Evolutionary conservation across 331 rosid genomes (phyloP).

Genomic region (Prunus yedoensis): DNA sequence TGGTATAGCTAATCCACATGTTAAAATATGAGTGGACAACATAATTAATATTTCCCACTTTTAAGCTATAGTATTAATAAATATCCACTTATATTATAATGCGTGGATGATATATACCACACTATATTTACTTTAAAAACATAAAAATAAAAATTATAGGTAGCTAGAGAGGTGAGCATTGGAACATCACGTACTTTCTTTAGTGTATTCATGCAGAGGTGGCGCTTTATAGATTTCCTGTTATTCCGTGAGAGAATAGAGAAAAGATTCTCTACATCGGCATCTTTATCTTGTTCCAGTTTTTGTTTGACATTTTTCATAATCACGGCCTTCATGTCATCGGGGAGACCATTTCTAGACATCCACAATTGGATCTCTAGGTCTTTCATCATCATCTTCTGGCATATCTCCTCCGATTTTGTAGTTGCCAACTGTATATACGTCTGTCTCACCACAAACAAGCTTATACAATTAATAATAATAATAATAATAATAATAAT

Average conservation of each 20-base stretch:
- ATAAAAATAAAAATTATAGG: no score
- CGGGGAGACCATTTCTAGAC: constrained; percentile 11
- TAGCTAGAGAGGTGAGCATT: not conserved
- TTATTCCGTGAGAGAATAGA: constrained; percentile 16
- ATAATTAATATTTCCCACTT: no score
- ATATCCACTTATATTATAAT: no score
- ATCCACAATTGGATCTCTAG: constrained; percentile 20
- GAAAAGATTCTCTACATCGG: constrained; percentile 20
- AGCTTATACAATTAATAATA: no score
- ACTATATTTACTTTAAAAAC: no score
- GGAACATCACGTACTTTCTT: constrained; percentile 5
- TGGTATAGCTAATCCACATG: no score
- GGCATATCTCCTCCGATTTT: constrained; percentile 17
- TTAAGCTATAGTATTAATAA: no score
- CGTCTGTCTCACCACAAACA: not conserved
- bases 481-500: no score
- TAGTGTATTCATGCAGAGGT: constrained; percentile 15
- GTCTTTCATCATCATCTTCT: not conserved
- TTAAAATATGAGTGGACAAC: no score
- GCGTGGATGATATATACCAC: no score
- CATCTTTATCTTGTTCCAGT: constrained; percentile 25
- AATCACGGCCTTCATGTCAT: constrained; percentile 14
- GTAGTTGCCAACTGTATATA: constrained; percentile 16
- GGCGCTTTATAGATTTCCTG: constrained; percentile 10
- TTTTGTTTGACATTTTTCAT: constrained; percentile 7